Conservation (phyloP, 148 eudicot genomes). For the Pouteria glomerata region DNA sequence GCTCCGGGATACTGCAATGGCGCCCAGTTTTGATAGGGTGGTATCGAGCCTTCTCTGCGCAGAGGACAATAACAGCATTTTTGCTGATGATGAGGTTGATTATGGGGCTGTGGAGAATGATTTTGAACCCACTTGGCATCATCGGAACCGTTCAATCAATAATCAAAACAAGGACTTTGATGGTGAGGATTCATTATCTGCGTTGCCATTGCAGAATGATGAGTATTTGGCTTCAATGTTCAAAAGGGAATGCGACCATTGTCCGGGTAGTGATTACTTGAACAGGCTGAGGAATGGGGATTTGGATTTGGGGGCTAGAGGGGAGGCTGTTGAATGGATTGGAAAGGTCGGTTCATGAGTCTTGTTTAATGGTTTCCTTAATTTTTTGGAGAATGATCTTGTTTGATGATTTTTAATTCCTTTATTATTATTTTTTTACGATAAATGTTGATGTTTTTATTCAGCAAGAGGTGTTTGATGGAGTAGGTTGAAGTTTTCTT, state of each 20-base stretch:
- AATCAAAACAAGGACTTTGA: conserved; percentile 20
- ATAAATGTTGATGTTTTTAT: background rate
- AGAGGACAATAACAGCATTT: conserved; percentile 48
- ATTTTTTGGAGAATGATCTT: conserved; percentile 4
- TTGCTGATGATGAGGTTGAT: conserved; percentile 37
- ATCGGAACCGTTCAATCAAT: conserved; percentile 8
- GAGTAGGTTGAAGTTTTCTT: conserved; percentile 8
- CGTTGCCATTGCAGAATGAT: conserved; percentile 38
- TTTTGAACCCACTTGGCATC: conserved; percentile 27
- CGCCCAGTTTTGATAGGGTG: conserved; percentile 53
- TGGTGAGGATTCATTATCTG: conserved; percentile 21
- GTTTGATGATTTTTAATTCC: background rate
- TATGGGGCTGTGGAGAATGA: conserved; percentile 24
- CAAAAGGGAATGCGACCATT: conserved; percentile 40
- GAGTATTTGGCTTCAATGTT: conserved; percentile 47
- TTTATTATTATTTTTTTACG: background rate
- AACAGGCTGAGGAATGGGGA: conserved; percentile 51
- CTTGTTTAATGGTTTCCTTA: background rate
- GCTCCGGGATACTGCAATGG: conserved; percentile 27
- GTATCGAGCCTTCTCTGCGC: conserved; percentile 56
- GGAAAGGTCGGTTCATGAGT: conserved; percentile 44
- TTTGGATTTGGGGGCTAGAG: conserved; percentile 56
- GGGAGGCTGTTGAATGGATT: conserved; percentile 68
- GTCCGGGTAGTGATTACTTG: conserved; percentile 47
- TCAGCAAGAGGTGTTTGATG: background rate